phyloP scores from a whole-genome alignment of 345 rosid genomes.

The Dipteronia sinensis region DNA sequence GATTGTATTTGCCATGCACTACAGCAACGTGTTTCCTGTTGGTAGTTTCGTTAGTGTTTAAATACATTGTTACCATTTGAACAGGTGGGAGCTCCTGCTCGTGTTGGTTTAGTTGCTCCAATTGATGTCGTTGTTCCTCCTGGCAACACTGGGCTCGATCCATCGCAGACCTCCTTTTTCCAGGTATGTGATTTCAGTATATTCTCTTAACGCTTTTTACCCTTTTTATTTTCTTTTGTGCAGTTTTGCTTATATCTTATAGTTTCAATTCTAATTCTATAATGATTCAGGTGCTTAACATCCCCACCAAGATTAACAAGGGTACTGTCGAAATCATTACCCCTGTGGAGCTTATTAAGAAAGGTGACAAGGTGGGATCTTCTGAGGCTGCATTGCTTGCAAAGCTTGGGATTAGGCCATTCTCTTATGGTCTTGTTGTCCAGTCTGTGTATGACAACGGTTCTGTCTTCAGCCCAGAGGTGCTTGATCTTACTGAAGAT shows the following conservation, averaged over 20 bases:
- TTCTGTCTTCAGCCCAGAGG: slow-evolving; percentile 86
- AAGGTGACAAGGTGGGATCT: slow-evolving; percentile 96
- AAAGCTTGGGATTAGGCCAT: slow-evolving; percentile 90
- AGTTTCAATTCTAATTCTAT: neutral
- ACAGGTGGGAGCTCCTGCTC: slow-evolving; percentile 99
- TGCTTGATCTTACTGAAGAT: slow-evolving; percentile 80
- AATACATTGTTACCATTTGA: neutral
- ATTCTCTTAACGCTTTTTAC: neutral
- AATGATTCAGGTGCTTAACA: slow-evolving; percentile 67
- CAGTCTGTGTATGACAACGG: slow-evolving; percentile 79
- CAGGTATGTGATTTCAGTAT: slow-evolving; percentile 44
- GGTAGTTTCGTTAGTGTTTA: neutral
- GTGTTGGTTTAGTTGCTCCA: slow-evolving; percentile 94
- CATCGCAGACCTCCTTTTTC: slow-evolving; percentile 96
- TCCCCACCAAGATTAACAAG: slow-evolving; percentile 98
- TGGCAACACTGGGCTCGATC: slow-evolving; percentile 96
- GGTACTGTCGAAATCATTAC: slow-evolving; percentile 97
- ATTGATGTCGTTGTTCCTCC: slow-evolving; percentile 94
- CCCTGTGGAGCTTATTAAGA: slow-evolving; percentile 89
- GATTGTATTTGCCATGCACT: neutral
- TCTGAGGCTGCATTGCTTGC: slow-evolving; percentile 93
- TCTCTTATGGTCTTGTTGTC: slow-evolving; percentile 87
- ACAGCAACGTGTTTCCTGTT: neutral
- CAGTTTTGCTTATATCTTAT: neutral
- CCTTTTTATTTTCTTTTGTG: neutral